phyloP scores from a whole-genome alignment of 1,284 basidiomycete genomes.

The Cutaneotrichosporon sp. region DNA sequence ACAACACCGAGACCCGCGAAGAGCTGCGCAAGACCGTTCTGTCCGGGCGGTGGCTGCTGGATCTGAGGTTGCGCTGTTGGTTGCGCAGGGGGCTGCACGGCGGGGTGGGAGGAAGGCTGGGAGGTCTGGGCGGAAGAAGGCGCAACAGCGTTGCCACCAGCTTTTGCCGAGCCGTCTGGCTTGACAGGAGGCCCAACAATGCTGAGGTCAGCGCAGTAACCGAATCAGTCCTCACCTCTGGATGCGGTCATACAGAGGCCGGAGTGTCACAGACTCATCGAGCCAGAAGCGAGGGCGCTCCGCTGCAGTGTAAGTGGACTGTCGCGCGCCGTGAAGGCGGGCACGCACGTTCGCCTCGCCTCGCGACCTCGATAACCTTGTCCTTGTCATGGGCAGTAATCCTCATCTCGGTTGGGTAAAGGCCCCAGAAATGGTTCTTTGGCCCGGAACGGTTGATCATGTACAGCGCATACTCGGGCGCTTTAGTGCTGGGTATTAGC shows the following conservation, averaged over 20 bases:
- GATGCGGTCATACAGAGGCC: not conserved
- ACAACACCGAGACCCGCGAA: constrained; percentile 39
- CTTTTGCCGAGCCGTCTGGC: not conserved
- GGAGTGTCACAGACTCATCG: not conserved
- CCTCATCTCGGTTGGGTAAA: constrained; percentile 48
- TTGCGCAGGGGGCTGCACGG: not conserved
- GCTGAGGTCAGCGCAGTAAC: not conserved
- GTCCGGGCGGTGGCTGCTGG: not conserved
- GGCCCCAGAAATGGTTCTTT: constrained; percentile 44
- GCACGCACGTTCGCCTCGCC: constrained; percentile 46
- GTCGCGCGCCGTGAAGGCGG: not conserved
- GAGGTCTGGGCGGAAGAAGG: not conserved
- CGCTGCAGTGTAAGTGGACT: not conserved
- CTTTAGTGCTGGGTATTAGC: constrained; percentile 30
- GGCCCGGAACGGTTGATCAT: constrained; percentile 46
- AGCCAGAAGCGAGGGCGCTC: not conserved
- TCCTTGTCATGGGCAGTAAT: constrained; percentile 19
- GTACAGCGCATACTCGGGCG: constrained; percentile 45
- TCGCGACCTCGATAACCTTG: constrained; percentile 43
- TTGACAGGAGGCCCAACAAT: not conserved
- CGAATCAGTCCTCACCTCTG: not conserved
- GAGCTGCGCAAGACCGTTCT: constrained; percentile 35
- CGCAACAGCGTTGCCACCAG: not conserved
- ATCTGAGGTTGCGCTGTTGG: not conserved
- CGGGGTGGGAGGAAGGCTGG: not conserved